Base-by-base conservation (phyloP, 495 filamentous ascomycete genomes). In the Talaromyces nanjingensis region DNA sequence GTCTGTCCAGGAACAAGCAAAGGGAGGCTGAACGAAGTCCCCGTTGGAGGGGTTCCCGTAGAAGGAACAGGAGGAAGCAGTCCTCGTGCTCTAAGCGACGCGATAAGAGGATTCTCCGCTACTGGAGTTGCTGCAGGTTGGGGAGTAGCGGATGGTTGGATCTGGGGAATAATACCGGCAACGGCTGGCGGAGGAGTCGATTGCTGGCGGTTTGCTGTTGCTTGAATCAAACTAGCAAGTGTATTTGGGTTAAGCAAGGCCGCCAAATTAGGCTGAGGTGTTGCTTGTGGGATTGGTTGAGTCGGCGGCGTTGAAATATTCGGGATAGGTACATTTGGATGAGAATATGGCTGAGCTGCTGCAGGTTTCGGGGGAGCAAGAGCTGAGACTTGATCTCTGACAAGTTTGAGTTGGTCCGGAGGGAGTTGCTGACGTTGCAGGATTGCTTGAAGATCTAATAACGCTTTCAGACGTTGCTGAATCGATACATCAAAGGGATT, bases 381-480 rank as follows among this genome's bases (percentile, higher is more conserved):
- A 67, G 86, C 83, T 67, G 86, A 82, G 67, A 97, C 84, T 80
- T 91, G 88, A 68, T 91, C 86, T 72, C 87, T 86, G 68, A 96
- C 86, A 70, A 87, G 80, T 73, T 86, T 86, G 67, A 97, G 81
- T 77, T 96, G 87, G 67, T 92, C 86, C 70, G 86, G 87, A 55
- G 89, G 86, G 69, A 96, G 83, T 68, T 91, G 84, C 70, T 91
- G 90, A 66, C 80, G 86, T 70, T 89, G 83, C 74, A 98, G 77
- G 69, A 96, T 86, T 55, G 74, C 83, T 76, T 97, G 89, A 65
- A 98, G 83, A 74, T 93, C 91, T 74, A 96, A 76, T 67, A 98
- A 82, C 20, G 93, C 91, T 73, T 93, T 89, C 70, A 98, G 75
- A 69, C 87, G 89, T 64, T 84, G 85, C 75, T 92, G 87, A 66